Conservation (phyloP, 768 basidiomycete genomes). For the Inosperma sp. region DNA sequence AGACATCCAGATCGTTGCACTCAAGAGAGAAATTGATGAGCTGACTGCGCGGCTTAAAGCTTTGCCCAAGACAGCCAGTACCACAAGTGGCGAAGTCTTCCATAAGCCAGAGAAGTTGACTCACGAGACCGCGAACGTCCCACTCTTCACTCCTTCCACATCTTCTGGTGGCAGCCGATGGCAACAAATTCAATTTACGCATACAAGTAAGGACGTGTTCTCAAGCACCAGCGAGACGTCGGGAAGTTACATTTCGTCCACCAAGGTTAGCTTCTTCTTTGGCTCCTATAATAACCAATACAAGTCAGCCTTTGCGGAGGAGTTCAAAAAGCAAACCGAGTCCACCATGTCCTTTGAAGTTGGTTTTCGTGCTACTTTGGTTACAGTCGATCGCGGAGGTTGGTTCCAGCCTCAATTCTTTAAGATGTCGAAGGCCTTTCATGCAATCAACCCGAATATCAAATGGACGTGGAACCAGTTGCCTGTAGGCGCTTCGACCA, state of each 20-base stretch:
- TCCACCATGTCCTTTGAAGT: conserved; percentile 4
- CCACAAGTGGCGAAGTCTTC: neutral
- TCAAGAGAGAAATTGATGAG: conserved; percentile 17
- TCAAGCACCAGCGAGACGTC: neutral
- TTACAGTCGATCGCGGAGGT: conserved; percentile 15
- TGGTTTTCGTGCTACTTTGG: conserved; percentile 14
- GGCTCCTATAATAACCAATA: conserved; percentile 13
- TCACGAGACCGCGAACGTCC: neutral
- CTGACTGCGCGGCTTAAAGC: conserved; percentile 17
- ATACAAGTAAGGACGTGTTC: conserved; percentile 6
- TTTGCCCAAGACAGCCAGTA: conserved; percentile 7
- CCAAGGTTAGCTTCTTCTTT: conserved; percentile 12
- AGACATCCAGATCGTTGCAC: conserved; percentile 13
- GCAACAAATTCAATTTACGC: conserved; percentile 19
- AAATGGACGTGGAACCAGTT: neutral
- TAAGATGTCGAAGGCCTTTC: conserved; percentile 11
- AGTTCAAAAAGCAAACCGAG: neutral
- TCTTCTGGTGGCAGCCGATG: conserved; percentile 24
- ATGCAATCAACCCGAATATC: conserved; percentile 9
- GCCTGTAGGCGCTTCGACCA: neutral
- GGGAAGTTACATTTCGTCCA: neutral
- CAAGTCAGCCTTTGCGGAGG: neutral
- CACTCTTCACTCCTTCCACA: neutral
- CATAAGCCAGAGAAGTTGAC: neutral
- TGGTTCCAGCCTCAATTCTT: conserved; percentile 18